Base-by-base conservation (phyloP, 2,329 filamentous ascomycete genomes). In the Colletotrichum sidae region DNA sequence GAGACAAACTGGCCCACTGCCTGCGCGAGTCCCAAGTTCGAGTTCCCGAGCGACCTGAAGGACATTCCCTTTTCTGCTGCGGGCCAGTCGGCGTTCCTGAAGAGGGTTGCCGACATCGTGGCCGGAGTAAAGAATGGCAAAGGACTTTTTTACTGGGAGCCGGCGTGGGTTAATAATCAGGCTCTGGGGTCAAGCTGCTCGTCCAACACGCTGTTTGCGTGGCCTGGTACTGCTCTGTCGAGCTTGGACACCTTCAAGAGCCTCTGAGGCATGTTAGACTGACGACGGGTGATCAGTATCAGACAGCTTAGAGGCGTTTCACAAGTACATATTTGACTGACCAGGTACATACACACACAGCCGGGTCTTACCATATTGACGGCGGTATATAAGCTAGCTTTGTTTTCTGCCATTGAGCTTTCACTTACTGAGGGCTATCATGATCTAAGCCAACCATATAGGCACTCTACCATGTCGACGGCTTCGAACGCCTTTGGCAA, bases 121-220 rank as follows among this genome's bases (percentile, higher is more conserved):
- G 78, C 80, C 1, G 81, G 77, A 2, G 83, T 88, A 0, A 80
- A 75, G 1, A 82, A 83, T 1, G 88, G 88, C 0, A 75, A 79
- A 35, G 91, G 90, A 0, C 49, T 93, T 8, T 92, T 90, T 67
- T 93, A 92, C 69, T 93, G 90, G 90, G 90, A 93, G 74, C 90
- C 90, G 0, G 88, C 86, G 1, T 93, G 89, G 62, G 80, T 92
- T 67, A 81, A 87, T 46, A 92, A 92, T 75, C 83, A 85, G 10
- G 84, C 76, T 0, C 75, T 92, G 55, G 90, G 90, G 2, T 90
- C 88, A 15, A 89, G 87, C 46, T 92, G 90, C 72, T 78, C 80
- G 15, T 87, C 87, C 70, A 91, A 90, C 75, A 79, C 88, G 49
- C 82, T 92, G 82, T 88, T 91, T 56, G 78, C 81, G 62, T 82